Evolutionary conservation across 345 rosid species (phyloP), one percentile per base, ranked within the genome.

Genomic region (Erucastrum elatum): DNA sequence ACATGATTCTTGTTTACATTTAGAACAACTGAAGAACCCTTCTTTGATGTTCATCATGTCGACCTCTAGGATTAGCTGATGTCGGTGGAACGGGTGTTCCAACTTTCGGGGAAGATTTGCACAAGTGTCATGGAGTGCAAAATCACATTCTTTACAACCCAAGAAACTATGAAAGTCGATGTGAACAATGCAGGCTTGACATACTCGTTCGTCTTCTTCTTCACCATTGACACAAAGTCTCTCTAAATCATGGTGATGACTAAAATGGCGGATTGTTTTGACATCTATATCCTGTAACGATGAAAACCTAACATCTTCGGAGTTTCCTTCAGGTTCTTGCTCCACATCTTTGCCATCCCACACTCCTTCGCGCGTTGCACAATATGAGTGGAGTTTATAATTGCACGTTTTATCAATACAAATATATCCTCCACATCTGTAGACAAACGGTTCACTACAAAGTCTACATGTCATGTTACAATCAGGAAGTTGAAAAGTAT

Each of bases 1-100:
- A 13, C 78, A 66, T 10, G 72, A 66, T 2, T 37, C 41, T 55
- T 11, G 41, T 2, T 26, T 3, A 15, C 71, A 75, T 6, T 5
- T 41, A 34, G 66, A 27, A 17, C 78, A 66, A 9, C 7, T 66
- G 41, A 75, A 75, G 58, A 75, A 75, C 12, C 78, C 78, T 1
- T 75, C 2, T 35, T 66, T 21, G 8, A 1, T 66, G 2, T 56
- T 66, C 21, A 31, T 21, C 26, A 25, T n/a, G 58, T 58, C 6
- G 21, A 49, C 55, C 16, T 46, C 55, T 46, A 46, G 55, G 55
- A 16, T 46, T 46, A 46, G 5, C 5, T 15, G 16, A 46, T 46
- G 55, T 15, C 55, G 55, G 16, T 46, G 55, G 2, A 17, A n/a
- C 8, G 1, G 1, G 3, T 66, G 41, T n/a, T 34, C 78, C 64